Conservation (phyloP, 768 basidiomycete genomes). For the Russula virescens region DNA sequence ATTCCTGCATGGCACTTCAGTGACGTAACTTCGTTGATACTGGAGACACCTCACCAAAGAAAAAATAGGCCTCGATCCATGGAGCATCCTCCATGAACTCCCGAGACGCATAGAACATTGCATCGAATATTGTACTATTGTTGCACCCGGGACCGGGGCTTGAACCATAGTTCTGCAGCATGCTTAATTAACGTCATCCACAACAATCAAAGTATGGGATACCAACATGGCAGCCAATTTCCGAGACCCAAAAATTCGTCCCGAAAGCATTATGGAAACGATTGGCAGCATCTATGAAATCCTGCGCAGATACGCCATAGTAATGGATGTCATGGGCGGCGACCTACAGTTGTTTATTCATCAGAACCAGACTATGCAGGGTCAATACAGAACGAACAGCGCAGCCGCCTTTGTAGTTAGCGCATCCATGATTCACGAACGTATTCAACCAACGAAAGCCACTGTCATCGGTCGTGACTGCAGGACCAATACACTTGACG, state of each 20-base stretch:
- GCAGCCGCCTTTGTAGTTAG: too few species aligned
- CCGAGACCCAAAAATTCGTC: slow-evolving; percentile 54
- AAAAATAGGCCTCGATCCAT: slow-evolving; percentile 42
- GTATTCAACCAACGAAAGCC: slow-evolving; percentile 61
- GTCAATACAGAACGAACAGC: slow-evolving; percentile 31
- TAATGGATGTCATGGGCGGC: slow-evolving; percentile 58
- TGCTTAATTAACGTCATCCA: neutral
- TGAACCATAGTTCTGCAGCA: slow-evolving; percentile 53
- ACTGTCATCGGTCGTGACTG: slow-evolving; percentile 51
- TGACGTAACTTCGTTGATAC: neutral
- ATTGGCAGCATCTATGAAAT: slow-evolving; percentile 49
- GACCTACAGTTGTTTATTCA: slow-evolving; percentile 35
- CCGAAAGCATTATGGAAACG: slow-evolving; percentile 42
- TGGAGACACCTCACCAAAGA: slow-evolving; percentile 50
- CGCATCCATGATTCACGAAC: slow-evolving; percentile 51
- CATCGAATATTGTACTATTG: neutral
- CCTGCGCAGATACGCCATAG: slow-evolving; percentile 49
- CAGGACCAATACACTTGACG: slow-evolving; percentile 57
- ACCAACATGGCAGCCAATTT: slow-evolving; percentile 59
- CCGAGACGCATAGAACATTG: neutral
- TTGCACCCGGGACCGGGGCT: too few species aligned
- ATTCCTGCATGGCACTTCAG: slow-evolving; percentile 33
- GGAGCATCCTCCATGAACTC: slow-evolving; percentile 41
- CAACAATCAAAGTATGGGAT: neutral
- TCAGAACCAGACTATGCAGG: neutral